Conservation (phyloP, 345 rosid species). For the Eucalyptus marginata region DNA sequence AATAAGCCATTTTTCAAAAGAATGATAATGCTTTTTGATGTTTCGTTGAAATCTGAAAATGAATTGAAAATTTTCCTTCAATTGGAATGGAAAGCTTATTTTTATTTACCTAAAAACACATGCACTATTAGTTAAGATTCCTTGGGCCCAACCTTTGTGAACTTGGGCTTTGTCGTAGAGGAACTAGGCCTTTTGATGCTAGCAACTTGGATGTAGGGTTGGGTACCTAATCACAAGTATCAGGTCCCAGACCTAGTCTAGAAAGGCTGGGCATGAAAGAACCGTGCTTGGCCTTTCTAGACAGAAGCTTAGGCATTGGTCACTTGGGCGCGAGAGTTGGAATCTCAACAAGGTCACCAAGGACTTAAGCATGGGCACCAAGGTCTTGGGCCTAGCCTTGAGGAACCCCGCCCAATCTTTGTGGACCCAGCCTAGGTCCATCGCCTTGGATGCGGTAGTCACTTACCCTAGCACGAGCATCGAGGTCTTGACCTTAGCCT, state of each 20-base stretch:
- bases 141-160: neutral
- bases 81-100: neutral
- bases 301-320: neutral
- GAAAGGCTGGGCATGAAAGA: neutral
- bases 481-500: neutral
- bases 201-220: neutral
- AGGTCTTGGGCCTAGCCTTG: neutral
- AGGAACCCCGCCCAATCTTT: neutral
- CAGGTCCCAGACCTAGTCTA: neutral
- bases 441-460: neutral
- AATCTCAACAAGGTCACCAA: neutral
- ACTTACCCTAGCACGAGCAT: neutral
- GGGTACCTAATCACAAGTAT: neutral
- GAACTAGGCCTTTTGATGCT: neutral
- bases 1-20: neutral
- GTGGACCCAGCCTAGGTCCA: neutral
- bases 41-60: neutral
- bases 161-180: neutral
- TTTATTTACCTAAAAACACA: neutral
- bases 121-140: neutral
- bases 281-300: neutral
- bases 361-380: neutral
- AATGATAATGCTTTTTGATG: neutral
- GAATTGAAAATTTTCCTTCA: neutral
- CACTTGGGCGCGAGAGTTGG: neutral